phyloP scores from a whole-genome alignment of 2,329 filamentous ascomycete genomes.

The Fusarium devonianum region DNA sequence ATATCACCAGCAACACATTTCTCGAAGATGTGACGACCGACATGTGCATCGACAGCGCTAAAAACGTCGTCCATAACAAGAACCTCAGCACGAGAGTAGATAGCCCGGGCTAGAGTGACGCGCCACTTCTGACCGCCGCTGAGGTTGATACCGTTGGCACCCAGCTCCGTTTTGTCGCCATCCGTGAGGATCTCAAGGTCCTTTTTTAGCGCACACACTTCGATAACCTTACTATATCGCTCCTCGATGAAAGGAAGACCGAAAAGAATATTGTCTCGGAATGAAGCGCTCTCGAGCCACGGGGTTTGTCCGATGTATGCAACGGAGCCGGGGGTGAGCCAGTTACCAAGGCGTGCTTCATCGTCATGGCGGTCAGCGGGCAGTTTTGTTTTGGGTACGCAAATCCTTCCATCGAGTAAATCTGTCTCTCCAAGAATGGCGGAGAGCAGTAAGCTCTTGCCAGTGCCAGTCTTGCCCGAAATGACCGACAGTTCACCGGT shows the following conservation, averaged over 20 bases:
- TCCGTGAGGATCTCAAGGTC: constrained; percentile 79
- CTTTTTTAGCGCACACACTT: constrained; percentile 76
- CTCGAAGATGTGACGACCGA: constrained; percentile 80
- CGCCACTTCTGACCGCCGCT: constrained; percentile 87
- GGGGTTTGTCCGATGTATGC: constrained; percentile 82
- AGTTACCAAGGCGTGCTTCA: constrained; percentile 68
- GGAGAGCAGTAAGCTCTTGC: constrained; percentile 78
- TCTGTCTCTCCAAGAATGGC: constrained; percentile 80
- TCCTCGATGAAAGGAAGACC: constrained; percentile 72
- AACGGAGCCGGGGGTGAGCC: constrained; percentile 73
- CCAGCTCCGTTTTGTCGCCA: constrained; percentile 82
- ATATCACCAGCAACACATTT: constrained; percentile 76
- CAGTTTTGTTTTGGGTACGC: constrained; percentile 58
- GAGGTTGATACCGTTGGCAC: constrained; percentile 83
- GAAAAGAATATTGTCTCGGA: constrained; percentile 81
- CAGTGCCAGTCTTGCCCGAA: constrained; percentile 78
- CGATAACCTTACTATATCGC: constrained; percentile 75
- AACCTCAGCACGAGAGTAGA: constrained; percentile 81
- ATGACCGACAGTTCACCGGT: constrained; percentile 74
- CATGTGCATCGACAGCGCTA: constrained; percentile 81
- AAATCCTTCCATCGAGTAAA: constrained; percentile 67
- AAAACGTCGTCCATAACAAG: constrained; percentile 86
- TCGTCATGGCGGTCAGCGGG: constrained; percentile 65
- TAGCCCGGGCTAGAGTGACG: constrained; percentile 77
- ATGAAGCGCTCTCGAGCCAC: constrained; percentile 84